These are phyloP conservation scores for Neofusicoccum ribis DNA, from an alignment of 2,329 filamentous ascomycete species.

Conservation along the genomic window DNA sequence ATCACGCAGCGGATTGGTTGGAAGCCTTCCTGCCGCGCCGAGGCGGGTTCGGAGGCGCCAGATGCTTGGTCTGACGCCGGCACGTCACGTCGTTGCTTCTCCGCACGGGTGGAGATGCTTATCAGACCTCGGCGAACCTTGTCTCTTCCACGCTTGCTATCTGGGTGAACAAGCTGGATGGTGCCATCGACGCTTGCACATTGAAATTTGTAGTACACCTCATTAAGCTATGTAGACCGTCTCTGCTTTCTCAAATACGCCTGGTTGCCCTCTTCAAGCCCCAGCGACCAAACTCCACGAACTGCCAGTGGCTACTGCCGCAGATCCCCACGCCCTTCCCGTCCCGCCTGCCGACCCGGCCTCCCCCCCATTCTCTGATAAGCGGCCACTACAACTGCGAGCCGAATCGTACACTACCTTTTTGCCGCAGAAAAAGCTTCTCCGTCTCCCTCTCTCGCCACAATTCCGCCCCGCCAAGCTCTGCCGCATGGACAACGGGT, in stretches of 20 bases:
- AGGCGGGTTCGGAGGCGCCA: neutral
- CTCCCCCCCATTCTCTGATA: constrained; percentile 9
- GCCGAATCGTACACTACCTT: neutral
- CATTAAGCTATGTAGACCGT: too few species aligned
- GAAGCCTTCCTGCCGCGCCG: neutral
- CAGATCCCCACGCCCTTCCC: neutral
- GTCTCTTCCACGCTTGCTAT: neutral
- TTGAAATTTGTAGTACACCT: neutral
- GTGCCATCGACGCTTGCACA: neutral
- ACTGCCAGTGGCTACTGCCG: neutral
- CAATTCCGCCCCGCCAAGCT: neutral
- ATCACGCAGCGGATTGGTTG: neutral
- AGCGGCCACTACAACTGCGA: neutral
- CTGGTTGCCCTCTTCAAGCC: too few species aligned
- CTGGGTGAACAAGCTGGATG: neutral
- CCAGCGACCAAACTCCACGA: too few species aligned
- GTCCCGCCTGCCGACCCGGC: neutral
- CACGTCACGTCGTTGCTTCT: neutral
- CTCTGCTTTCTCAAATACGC: too few species aligned
- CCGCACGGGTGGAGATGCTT: constrained; percentile 7
- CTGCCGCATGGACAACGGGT: neutral
- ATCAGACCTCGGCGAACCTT: neutral
- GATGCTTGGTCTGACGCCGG: neutral
- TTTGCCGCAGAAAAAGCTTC: neutral
- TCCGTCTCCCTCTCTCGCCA: neutral